Base-by-base conservation (phyloP, 73 alveolate species). In the Breviolum minutum region DNA sequence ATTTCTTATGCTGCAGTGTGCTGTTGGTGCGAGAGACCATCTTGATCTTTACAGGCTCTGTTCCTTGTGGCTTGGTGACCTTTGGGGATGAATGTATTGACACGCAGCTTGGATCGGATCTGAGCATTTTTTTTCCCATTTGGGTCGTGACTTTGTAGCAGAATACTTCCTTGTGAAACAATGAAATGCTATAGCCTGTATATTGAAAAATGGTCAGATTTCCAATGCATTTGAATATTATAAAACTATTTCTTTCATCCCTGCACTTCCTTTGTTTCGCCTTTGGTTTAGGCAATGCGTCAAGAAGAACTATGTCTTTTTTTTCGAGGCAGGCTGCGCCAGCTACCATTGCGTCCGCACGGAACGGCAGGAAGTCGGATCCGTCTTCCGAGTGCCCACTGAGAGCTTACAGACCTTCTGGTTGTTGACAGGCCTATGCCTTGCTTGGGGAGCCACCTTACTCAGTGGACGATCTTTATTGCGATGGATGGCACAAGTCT, bases 31-130 rank as follows among this genome's bases (percentile, higher is more conserved):
- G 98, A 26, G 98, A 92, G 54, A 92, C 98, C 27, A 8, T 92
- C 30, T 80, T 92, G 90, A 76, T 63, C 54, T 22, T 92, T 14
- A 74, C 98, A 5, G 98, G 98, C 22, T 84, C 62, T 29, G 98
- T 92, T 81, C 98, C 98, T 13, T 92, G 98, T n/a, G 98, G 98
- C 16, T 20, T 92, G 27, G 90, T 80, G 66, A 92, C 98, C 98
- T 92, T 92, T 61, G 90, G 90, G 0, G 87, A 63, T 80, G 60
- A 92, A 63, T 92, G 98, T 60, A 30, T 80, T 17, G 97, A 90
- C 17, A 90, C 97, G 48, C 86, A 89, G 88, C 70, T 66, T 66
- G 66, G 54, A 16, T 77, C 86, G 66, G 54, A 16, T 77, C 86
- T 8, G 27, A 26, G 27, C 26, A 20, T 26, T n/a, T n/a, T n/a